These are phyloP conservation scores for Musa troglodytarum DNA, from an alignment of 176 grass and related monocot genomes.

Conservation along the genomic window DNA sequence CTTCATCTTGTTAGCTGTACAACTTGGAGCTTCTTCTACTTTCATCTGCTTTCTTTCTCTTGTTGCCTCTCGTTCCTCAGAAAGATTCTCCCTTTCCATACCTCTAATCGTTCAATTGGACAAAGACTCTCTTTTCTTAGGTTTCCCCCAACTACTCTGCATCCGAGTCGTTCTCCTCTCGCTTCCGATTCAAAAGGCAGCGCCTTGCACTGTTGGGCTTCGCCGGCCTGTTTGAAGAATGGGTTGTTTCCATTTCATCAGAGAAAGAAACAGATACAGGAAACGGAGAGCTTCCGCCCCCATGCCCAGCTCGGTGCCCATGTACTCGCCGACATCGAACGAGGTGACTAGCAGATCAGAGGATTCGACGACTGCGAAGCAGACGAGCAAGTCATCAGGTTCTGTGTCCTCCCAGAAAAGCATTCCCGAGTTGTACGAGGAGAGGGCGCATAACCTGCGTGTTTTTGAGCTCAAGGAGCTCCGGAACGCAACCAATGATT, in stretches of 20 bases:
- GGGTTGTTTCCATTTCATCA: background rate
- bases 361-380: background rate
- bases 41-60: background rate
- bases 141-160: background rate
- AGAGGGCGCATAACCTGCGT: conserved; percentile 8
- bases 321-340: background rate
- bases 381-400: background rate
- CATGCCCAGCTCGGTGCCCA: background rate
- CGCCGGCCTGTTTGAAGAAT: background rate
- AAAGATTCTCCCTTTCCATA: background rate
- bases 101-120: background rate
- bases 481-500: conserved; percentile 1
- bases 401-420: background rate
- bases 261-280: background rate
- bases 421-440: conserved; percentile 2
- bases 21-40: background rate
- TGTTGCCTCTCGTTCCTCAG: background rate
- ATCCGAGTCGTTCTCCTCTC: background rate
- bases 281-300: background rate
- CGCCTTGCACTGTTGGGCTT: background rate
- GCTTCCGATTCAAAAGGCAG: background rate
- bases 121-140: background rate
- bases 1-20: background rate
- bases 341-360: conserved; percentile 1
- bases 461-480: conserved; percentile 6